phyloP scores from a whole-genome alignment of 495 filamentous ascomycete genomes.

The Durotheca rogersii region DNA sequence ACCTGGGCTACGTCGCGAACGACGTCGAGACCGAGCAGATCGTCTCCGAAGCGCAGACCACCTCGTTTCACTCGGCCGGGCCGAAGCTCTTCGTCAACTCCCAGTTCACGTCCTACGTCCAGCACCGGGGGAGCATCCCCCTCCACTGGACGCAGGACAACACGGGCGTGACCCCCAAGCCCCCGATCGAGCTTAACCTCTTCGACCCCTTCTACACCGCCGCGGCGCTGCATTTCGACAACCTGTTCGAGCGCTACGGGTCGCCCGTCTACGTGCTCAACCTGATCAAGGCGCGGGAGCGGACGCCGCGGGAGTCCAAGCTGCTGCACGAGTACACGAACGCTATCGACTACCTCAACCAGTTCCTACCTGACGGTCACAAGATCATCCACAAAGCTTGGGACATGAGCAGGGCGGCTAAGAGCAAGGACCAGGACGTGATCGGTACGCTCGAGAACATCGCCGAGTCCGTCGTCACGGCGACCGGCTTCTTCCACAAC shows the following conservation, averaged over 20 bases:
- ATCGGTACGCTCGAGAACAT: constrained; percentile 88
- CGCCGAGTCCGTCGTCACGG: constrained; percentile 78
- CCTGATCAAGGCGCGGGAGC: constrained; percentile 85
- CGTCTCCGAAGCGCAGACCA: constrained; percentile 88
- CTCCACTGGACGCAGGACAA: constrained; percentile 98
- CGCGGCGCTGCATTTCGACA: constrained; percentile 95
- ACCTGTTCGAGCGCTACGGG: constrained; percentile 92
- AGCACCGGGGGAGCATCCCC: constrained; percentile 95
- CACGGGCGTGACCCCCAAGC: constrained; percentile 91
- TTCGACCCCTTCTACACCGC: constrained; percentile 94
- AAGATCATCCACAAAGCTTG: constrained; percentile 92
- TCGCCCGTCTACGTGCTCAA: constrained; percentile 91
- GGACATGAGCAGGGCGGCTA: constrained; percentile 97
- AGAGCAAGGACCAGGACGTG: constrained; percentile 92
- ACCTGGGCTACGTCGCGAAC: constrained; percentile 94
- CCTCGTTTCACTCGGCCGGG: constrained; percentile 91
- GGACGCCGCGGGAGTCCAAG: constrained; percentile 90
- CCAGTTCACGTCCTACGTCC: constrained; percentile 91
- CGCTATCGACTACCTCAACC: constrained; percentile 89
- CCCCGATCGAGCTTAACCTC: constrained; percentile 90
- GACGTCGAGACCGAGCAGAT: constrained; percentile 99
- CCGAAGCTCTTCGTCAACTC: constrained; percentile 84
- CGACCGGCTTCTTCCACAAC: constrained; percentile 93
- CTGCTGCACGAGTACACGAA: constrained; percentile 83
- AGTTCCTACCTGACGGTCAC: constrained; percentile 80